Conservation (phyloP, 2,329 filamentous ascomycete species). For the Epichloe festucae region DNA sequence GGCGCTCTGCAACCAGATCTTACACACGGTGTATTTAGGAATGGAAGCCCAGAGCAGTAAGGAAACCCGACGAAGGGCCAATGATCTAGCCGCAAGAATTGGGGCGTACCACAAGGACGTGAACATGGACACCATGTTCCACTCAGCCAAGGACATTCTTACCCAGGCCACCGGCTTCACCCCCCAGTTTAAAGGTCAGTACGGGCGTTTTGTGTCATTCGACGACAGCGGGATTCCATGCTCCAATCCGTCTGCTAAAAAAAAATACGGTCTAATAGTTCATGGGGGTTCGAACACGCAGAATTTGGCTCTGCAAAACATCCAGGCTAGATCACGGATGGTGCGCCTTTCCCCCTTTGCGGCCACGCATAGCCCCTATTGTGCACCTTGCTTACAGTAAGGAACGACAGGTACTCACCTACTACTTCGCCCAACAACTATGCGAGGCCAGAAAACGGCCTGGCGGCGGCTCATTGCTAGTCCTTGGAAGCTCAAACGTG, state of each 20-base stretch:
- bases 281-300: constrained; percentile 45
- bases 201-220: constrained; percentile 15
- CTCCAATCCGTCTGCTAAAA: constrained; percentile 2
- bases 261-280: constrained; percentile 12
- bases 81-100: constrained; percentile 45
- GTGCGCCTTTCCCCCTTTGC: constrained; percentile 20
- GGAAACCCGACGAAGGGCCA: constrained; percentile 55
- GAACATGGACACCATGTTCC: constrained; percentile 45
- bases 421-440: constrained; percentile 34
- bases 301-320: constrained; percentile 52
- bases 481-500: constrained; percentile 17
- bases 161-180: constrained; percentile 42
- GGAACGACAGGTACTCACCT: neutral
- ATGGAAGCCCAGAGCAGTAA: constrained; percentile 46
- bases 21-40: constrained; percentile 43
- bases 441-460: constrained; percentile 11
- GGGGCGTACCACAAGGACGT: constrained; percentile 61
- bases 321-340: constrained; percentile 52
- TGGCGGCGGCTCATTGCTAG: constrained; percentile 14
- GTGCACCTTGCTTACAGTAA: neutral
- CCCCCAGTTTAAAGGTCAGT: constrained; percentile 37
- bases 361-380: neutral
- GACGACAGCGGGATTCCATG: neutral
- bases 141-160: constrained; percentile 47
- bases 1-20: constrained; percentile 34